Evolutionary conservation across 192 early-diverging fungal species (phyloP), one percentile per base, ranked within the genome.

Genomic region (Mortierella antarctica): DNA sequence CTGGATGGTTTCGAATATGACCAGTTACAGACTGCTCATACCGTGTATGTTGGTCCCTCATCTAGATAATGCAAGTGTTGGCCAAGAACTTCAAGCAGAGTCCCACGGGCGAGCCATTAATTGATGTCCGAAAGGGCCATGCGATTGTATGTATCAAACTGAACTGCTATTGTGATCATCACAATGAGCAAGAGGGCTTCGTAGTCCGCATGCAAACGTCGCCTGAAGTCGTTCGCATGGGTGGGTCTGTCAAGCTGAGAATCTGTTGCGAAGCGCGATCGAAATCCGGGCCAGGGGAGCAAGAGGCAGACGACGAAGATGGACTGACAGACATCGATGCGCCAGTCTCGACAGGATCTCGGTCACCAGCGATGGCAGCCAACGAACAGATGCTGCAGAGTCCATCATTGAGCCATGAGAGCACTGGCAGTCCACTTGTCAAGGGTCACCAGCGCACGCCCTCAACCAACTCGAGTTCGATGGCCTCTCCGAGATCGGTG

Each of bases 121-220:
- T 80, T 46, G 77, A 80, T 55, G 67, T 80, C 48, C 63, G 77
- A 7, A 80, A 70, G 42, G 77, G 77, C 18, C 77, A 80, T 53
- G 77, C 70, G 2, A 72, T 80, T 17, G 59, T 80, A 46, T 80
- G 77, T 42, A 80, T 80, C 65, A 80, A 80, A 17, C 23, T 80
- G 41, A 80, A 80, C 54, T 80, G 77, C 55, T 80, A 80, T 48
- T 80, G 77, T 47, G 77, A 80, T 49, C 77, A 80, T 15, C 77
- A 80, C 40, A 71, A 71, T 31, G 77, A 80, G n/a, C 77, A 80
- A 46, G 77, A 80, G 20, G 77, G 77, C 7, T 80, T 80, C 41
- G 60, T 80, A 1, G 77, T 80, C 11, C 63, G 70, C 6, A 61
- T 80, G 41, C 77, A 72, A 39, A 80, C 77, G 0, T 57, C 41